Percentiles rank a stretch among this genome's conserved stretches.
Conservation (phyloP, 1,284 basidiomycete species). For the Fomitopsis pinicola region DNA sequence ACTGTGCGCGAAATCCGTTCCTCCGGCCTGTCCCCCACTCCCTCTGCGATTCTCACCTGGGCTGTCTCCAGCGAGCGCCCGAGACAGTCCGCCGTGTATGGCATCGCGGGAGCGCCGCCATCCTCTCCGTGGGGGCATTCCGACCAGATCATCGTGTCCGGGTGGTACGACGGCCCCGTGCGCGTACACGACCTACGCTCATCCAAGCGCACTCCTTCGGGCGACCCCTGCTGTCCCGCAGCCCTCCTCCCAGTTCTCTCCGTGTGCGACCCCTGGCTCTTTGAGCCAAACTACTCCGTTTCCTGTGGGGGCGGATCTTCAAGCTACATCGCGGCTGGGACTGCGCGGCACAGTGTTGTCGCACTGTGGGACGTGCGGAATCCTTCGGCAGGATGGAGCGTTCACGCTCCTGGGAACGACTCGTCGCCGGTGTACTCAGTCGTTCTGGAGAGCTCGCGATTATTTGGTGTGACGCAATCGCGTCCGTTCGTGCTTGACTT, state of each 20-base stretch:
- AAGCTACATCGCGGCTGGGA: constrained; percentile 64
- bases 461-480: constrained; percentile 71
- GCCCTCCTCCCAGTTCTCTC: constrained; percentile 52
- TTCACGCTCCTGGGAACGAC: constrained; percentile 73
- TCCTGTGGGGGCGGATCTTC: constrained; percentile 65
- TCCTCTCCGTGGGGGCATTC: constrained; percentile 62
- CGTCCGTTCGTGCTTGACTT: constrained; percentile 76
- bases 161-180: constrained; percentile 75
- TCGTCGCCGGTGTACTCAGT: constrained; percentile 69
- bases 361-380: constrained; percentile 74
- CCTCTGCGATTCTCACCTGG: constrained; percentile 45
- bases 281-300: constrained; percentile 69
- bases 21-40: constrained; percentile 38
- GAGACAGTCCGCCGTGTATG: constrained; percentile 62
- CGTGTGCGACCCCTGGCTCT: constrained; percentile 59
- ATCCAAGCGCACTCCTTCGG: constrained; percentile 23
- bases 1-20: constrained; percentile 49
- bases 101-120: constrained; percentile 53
- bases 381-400: constrained; percentile 60
- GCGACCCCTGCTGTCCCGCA: constrained; percentile 15
- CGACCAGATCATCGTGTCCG: constrained; percentile 68
- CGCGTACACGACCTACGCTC: constrained; percentile 68
- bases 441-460: constrained; percentile 63
- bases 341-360: constrained; percentile 68
- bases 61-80: constrained; percentile 20